Evolutionary conservation across 495 filamentous ascomycete species (phyloP), one percentile per base, ranked within the genome.

Genomic region (Extremus antarcticus): DNA sequence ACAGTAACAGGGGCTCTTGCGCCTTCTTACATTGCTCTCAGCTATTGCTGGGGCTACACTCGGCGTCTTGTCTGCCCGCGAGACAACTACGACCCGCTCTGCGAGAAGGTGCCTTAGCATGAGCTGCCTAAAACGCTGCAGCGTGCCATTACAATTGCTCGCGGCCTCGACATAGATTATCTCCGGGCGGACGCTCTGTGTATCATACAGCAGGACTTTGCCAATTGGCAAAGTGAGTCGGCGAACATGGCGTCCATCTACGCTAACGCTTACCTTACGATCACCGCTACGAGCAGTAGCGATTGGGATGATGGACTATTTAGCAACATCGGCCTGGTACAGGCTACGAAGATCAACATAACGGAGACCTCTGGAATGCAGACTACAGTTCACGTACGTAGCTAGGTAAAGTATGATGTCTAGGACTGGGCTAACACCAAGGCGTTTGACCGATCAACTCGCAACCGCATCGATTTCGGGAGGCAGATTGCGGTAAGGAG

Each of bases 111-210:
- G 13, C 13, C 13, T 3, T 39, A 22, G n/a, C 22, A 19, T 17
- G 21, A 39, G 16, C 25, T 51, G 11, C 38, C 49, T 17, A 8
- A 20, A 20, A 54, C 51, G 9, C 24, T 54, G 16, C 16, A 43
- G 24, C 32, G 45, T 1, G 51, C 51, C 19, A 47, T 54, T 4
- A 45, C 8, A 9, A 24, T 54, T 15, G 45, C 41, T 21, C 13
- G 51, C 24, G 25, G 25, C 25, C 51, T 54, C 4, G 51, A 21
- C 0, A 13, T 54, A 13, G 25, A 24, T 13, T 54, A 54, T 32
- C 21, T 54, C 9, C 45, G 51, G 51, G 51, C 45, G 11, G 51
- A 54, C 23, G 51, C 51, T 8, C 24, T 45, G 8, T 50, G 51
- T 24, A 54, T 54, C 40, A 45, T 54, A 20, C 51, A 54, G 24